Base-by-base conservation (phyloP, 73 alveolate genomes). In the Paramecium biaurelia region DNA sequence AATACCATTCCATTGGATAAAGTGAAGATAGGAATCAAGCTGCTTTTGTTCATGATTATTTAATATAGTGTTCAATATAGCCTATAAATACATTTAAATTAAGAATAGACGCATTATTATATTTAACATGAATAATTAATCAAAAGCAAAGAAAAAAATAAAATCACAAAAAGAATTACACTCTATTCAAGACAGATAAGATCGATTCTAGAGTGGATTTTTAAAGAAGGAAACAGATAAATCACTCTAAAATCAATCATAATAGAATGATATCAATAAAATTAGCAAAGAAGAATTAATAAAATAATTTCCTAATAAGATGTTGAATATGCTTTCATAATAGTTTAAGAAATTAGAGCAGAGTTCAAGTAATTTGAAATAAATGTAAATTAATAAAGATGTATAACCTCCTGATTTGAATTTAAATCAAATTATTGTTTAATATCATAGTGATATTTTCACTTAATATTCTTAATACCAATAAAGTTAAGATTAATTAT, bases 1-100 rank as follows among this genome's bases (percentile, higher is more conserved):
- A 32, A 32, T 74, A 74, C 87, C 87, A 74, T 74, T 74, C 87
- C 87, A 74, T 74, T 74, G 20, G 87, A 74, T 26, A 67, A 67
- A 30, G 84, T 67, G 8, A 67, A 67, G 20, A 67, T 67, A 32
- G 84, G 21, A 20, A 30, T 30, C 11, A 67, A 24, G 47, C 84
- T 67, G 20, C 45, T 30, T 67, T 67, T 67, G 45, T 18, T 67
- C 84, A 67, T 67, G 68, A 53, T 53, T 53, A 53, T 53, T 53
- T 53, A 53, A 4, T 53, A 53, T 53, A 53, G 68, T 53, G 68
- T 53, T 53, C 68, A 53, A 53, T 53, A 53, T 53, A 47, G 59
- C 21, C 21, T 53, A 15, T 15, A 20, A 18, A 53, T 53, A 53
- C 68, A 32, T 53, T 53, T 53, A 53, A 53, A 53, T 53, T 53